phyloP scores from a whole-genome alignment of 768 basidiomycete genomes.

The Nevesoporus exiguus region DNA sequence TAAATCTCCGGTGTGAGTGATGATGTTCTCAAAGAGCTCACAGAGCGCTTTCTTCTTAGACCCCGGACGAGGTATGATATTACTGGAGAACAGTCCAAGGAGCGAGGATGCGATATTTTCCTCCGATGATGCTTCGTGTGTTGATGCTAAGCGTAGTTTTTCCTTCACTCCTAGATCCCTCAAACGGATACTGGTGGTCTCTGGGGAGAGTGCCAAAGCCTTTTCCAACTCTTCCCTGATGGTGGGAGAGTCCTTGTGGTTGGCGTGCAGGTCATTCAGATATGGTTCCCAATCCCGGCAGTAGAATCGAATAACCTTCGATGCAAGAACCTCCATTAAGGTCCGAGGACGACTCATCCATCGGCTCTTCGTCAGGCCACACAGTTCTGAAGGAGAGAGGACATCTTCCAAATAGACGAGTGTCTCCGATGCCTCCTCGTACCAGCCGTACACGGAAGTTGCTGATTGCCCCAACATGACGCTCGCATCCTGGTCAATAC shows the following conservation, averaged over 20 bases:
- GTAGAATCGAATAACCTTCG: conserved; percentile 12
- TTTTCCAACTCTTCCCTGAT: conserved; percentile 11
- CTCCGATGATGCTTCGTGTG: neutral
- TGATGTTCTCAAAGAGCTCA: conserved; percentile 2
- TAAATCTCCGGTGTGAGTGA: conserved; percentile 3
- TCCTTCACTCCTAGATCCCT: conserved; percentile 2
- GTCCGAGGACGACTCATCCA: neutral
- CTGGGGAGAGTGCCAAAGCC: conserved; percentile 1
- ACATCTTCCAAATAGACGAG: neutral
- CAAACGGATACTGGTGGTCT: neutral
- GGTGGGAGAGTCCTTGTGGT: conserved; percentile 10
- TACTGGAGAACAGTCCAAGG: conserved; percentile 12
- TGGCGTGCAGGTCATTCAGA: neutral
- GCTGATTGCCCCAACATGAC: neutral
- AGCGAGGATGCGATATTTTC: conserved; percentile 11
- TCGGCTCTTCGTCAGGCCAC: neutral
- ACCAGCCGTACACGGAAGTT: neutral
- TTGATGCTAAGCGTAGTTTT: conserved; percentile 12
- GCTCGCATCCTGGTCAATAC: neutral
- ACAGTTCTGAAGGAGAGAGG: neutral
- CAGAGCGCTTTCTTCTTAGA: conserved; percentile 1
- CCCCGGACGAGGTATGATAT: conserved; percentile 3
- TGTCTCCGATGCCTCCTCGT: neutral
- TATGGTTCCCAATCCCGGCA: conserved; percentile 7
- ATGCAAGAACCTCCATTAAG: neutral